phyloP scores from a whole-genome alignment of 495 filamentous ascomycete genomes.

The Hypomontagnella submonticulosa region DNA sequence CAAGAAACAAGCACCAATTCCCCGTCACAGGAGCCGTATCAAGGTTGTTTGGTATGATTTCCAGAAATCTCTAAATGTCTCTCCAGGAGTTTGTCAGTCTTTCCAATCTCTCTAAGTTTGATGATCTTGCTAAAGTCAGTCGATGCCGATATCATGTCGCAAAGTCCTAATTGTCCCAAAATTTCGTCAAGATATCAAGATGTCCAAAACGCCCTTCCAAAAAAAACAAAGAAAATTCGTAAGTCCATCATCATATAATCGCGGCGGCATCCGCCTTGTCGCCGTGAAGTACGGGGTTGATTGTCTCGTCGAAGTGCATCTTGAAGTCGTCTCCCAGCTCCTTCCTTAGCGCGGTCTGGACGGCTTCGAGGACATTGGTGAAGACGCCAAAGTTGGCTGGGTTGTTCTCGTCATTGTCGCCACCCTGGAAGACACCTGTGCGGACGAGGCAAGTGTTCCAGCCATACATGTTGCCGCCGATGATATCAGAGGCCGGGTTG shows the following conservation, averaged over 20 bases:
- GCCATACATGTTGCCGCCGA: slow-evolving; percentile 83
- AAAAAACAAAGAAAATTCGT: slow-evolving; percentile 13
- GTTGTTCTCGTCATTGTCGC: slow-evolving; percentile 91
- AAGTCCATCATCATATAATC: slow-evolving; percentile 41
- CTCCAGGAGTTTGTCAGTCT: slow-evolving; percentile 33
- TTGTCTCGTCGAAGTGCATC: slow-evolving; percentile 58
- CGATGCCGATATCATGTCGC: slow-evolving; percentile 32
- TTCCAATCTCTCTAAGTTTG: slow-evolving; percentile 33
- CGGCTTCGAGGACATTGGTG: slow-evolving; percentile 82
- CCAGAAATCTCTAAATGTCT: slow-evolving; percentile 36
- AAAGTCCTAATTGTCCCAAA: slow-evolving; percentile 21
- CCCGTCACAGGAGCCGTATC: slow-evolving; percentile 21
- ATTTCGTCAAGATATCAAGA: slow-evolving; percentile 18
- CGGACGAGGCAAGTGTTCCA: slow-evolving; percentile 90
- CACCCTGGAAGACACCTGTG: slow-evolving; percentile 61
- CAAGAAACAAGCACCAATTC: slow-evolving; percentile 31
- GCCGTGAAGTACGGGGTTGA: slow-evolving; percentile 73
- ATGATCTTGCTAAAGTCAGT: slow-evolving; percentile 29
- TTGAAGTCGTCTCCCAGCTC: slow-evolving; percentile 72
- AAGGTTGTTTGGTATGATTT: slow-evolving; percentile 21
- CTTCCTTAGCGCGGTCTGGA: slow-evolving; percentile 93
- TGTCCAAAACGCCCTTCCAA: slow-evolving; percentile 30
- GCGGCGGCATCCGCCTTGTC: slow-evolving; percentile 51
- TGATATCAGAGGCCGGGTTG: slow-evolving; percentile 81
- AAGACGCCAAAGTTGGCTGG: slow-evolving; percentile 94